Conservation (phyloP, 192 early-diverging fungal genomes). For the Kickxella alabastrina region DNA sequence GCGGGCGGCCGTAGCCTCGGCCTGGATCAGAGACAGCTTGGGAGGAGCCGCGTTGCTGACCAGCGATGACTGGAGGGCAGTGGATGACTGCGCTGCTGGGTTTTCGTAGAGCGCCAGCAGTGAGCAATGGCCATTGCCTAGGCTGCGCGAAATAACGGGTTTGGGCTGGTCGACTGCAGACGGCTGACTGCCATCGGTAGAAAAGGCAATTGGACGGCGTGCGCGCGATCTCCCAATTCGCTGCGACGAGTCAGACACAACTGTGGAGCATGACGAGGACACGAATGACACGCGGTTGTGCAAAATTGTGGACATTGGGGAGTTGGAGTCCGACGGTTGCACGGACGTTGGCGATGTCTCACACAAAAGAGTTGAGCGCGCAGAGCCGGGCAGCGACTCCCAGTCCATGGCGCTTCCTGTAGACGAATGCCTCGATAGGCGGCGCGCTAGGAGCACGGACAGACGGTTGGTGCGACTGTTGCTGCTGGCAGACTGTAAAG, state of each 20-base stretch:
- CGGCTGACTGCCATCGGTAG: not conserved
- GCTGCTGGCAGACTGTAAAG: conserved; percentile 3
- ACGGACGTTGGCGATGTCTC: conserved; percentile 18
- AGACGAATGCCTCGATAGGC: conserved; percentile 22
- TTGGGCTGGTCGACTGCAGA: not conserved
- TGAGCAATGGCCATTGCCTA: conserved; percentile 20
- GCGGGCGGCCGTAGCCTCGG: conserved; percentile 30
- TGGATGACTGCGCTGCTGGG: conserved; percentile 1
- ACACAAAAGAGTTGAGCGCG: conserved; percentile 37
- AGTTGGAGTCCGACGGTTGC: conserved; percentile 6
- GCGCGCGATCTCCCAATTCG: conserved; percentile 1
- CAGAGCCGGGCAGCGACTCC: conserved; percentile 19
- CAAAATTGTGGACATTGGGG: conserved; percentile 33
- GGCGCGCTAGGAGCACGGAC: conserved; percentile 2
- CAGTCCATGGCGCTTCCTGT: conserved; percentile 27
- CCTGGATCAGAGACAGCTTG: conserved; percentile 36
- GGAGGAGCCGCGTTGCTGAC: conserved; percentile 39
- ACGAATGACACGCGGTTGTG: conserved; percentile 41
- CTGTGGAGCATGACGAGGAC: conserved; percentile 46
- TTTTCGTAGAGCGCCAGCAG: conserved; percentile 26
- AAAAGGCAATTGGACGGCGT: conserved; percentile 19
- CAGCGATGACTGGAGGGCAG: conserved; percentile 19
- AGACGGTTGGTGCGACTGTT: conserved; percentile 1
- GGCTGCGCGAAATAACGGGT: not conserved
- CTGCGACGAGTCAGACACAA: conserved; percentile 25